phyloP scores from a whole-genome alignment of 2,329 filamentous ascomycete genomes.

The Proliferodiscus dingleyae region DNA sequence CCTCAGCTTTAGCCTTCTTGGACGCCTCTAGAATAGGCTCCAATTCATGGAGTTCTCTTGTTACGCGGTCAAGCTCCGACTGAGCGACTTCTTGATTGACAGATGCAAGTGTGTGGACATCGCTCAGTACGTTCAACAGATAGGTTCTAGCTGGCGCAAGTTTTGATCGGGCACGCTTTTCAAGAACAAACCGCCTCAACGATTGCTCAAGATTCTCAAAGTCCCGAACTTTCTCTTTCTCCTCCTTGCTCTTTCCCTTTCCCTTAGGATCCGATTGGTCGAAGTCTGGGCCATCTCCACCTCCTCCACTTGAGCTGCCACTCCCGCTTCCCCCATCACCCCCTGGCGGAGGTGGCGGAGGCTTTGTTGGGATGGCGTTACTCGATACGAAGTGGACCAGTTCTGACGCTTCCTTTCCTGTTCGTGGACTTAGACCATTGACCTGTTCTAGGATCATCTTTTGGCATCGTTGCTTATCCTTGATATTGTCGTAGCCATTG shows the following conservation, averaged over 20 bases:
- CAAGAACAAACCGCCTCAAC: constrained; percentile 84
- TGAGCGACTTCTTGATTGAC: constrained; percentile 87
- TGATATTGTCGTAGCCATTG: constrained; percentile 92
- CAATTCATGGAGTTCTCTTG: constrained; percentile 71
- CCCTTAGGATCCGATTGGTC: constrained; percentile 53
- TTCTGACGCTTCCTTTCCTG: constrained; percentile 86
- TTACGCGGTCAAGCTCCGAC: constrained; percentile 78
- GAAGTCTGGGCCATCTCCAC: constrained; percentile 37
- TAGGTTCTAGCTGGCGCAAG: constrained; percentile 94
- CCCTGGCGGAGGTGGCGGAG: constrained; percentile 50
- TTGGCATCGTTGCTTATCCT: constrained; percentile 85
- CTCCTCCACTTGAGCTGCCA: constrained; percentile 47
- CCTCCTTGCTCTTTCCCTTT: constrained; percentile 85
- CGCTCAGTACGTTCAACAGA: constrained; percentile 84
- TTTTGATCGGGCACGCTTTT: constrained; percentile 93
- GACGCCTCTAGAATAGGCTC: constrained; percentile 83
- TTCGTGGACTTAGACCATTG: constrained; percentile 78
- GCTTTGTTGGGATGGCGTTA: constrained; percentile 78
- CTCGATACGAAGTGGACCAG: constrained; percentile 97
- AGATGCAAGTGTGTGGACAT: constrained; percentile 74
- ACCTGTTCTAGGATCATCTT: constrained; percentile 93
- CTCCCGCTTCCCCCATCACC: constrained; percentile 50
- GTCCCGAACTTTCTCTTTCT: constrained; percentile 80
- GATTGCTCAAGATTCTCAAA: constrained; percentile 89
- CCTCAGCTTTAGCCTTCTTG: constrained; percentile 71